Evolutionary conservation across 2,329 filamentous ascomycete species (phyloP), one percentile per base, ranked within the genome.

Genomic region (Aureobasidium namibiae): DNA sequence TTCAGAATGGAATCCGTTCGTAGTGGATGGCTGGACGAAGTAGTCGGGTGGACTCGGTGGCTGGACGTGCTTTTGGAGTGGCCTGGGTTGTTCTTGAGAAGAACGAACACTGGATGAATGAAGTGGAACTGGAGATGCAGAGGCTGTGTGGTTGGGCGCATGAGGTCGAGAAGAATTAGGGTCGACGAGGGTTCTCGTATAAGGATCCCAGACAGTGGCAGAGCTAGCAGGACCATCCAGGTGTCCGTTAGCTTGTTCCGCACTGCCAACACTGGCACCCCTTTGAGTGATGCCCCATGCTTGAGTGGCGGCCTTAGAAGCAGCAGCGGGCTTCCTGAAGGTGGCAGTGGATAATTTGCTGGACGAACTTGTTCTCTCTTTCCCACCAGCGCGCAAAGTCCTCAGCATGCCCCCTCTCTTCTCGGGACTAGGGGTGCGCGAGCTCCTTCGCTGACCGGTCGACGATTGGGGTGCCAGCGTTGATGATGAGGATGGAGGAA

Each of bases 231-330:
- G 52, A 13, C 50, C 59, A 9, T 56, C 50, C 23, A 46, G 29
- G 21, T 63, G 52, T 24, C 57, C 58, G 34, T 58, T 60, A 1
- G 60, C 49, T 36, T 61, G 49, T 18, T 63, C 61, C 54, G 63
- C 11, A 59, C 56, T 58, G 33, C 61, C 62, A 41, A 63, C 48
- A 54, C 64, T 64, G 26, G 61, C 61, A 54, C 26, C 50, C 63
- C 49, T 64, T 67, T 66, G 74, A 69, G 62, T 75, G 16, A 31
- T 56, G 65, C 67, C 67, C 82, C 83, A 87, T n/a, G 83, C 83
- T 61, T 85, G 76, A 3, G 82, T 82, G 2, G 84, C 84, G 3
- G 84, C 84, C 65, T 81, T 83, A 18, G 83, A 81, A 21, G 83
- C 82, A 60, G 81, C 80, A 38, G 79, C 76, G n/a, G 77, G 78